These are phyloP conservation scores for Dioszegia aurantiaca DNA, from an alignment of 768 basidiomycete genomes.

Conservation along the genomic window DNA sequence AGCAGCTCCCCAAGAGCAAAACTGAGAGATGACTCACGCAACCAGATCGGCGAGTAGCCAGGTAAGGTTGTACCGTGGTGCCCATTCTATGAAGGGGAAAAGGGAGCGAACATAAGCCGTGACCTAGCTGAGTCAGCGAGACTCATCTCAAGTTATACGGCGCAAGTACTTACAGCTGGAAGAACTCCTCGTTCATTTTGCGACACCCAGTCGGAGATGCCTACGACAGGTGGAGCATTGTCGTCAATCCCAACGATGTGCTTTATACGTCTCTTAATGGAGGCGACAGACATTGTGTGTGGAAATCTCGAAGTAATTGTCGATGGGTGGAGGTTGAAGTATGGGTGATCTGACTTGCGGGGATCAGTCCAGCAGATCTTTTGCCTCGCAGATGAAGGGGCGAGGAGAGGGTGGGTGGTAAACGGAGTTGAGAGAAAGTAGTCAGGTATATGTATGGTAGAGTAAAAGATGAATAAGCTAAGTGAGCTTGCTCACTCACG, in stretches of 20 bases:
- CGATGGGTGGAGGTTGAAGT: background rate
- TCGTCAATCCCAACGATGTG: slow-evolving; percentile 25
- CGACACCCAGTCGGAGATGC: slow-evolving; percentile 60
- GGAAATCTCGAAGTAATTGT: background rate
- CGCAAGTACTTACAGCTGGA: slow-evolving; percentile 55
- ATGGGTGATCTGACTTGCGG: background rate
- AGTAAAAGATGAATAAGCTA: too few relatives aligned
- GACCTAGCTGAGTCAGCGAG: slow-evolving; percentile 55
- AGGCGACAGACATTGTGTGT: background rate
- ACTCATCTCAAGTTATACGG: background rate
- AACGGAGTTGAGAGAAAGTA: too few relatives aligned
- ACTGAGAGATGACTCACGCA: slow-evolving; percentile 54
- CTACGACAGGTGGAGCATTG: slow-evolving; percentile 53
- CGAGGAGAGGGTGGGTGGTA: background rate
- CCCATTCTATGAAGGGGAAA: slow-evolving; percentile 85
- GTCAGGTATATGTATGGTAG: too few relatives aligned
- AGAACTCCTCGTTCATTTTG: slow-evolving; percentile 57
- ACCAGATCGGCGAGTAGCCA: slow-evolving; percentile 85
- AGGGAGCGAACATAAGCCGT: slow-evolving; percentile 66
- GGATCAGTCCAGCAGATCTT: background rate
- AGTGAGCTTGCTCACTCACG: too few relatives aligned
- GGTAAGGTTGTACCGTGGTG: slow-evolving; percentile 67
- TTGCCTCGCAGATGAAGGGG: background rate
- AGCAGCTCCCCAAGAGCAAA: slow-evolving; percentile 5
- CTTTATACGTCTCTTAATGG: slow-evolving; percentile 11